A percentile compares a stretch with the other conserved stretches of the same genome.
Conservation (phyloP, 2,329 filamentous ascomycete genomes). For the Microthyrium microscopicum region DNA sequence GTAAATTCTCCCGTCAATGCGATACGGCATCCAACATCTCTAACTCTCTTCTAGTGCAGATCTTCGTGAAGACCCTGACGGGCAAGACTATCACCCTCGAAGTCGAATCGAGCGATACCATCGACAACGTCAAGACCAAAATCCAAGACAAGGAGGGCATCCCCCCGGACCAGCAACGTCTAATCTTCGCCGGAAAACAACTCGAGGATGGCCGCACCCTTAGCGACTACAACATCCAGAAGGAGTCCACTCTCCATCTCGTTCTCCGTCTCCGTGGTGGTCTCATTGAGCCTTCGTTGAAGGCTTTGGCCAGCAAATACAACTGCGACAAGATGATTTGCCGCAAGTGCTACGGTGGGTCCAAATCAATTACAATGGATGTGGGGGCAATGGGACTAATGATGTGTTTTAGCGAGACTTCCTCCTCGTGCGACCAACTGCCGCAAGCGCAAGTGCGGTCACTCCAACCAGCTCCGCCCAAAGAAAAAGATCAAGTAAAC, state of each 20-base stretch:
- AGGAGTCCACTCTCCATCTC: conserved; percentile 97
- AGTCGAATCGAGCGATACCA: conserved; percentile 97
- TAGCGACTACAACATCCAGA: conserved; percentile 98
- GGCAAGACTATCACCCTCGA: conserved; percentile 99
- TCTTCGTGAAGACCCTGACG: conserved; percentile 99
- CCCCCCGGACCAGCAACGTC: conserved; percentile 90
- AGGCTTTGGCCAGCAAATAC: conserved; percentile 97
- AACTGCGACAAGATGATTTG: conserved; percentile 99
- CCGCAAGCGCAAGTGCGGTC: conserved; percentile 98
- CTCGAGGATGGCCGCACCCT: conserved; percentile 95
- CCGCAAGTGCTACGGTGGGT: conserved; percentile 86
- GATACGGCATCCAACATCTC: too few species aligned
- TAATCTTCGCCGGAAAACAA: conserved; percentile 99
- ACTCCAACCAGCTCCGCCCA: conserved; percentile 99
- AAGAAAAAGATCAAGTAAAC: conserved; percentile 99
- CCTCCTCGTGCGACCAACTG: conserved; percentile 99
- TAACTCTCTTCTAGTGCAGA: too few species aligned
- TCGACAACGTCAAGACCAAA: conserved; percentile 99
- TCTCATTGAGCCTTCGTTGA: conserved; percentile 98
- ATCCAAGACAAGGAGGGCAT: conserved; percentile 99
- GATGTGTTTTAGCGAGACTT: conserved; percentile 48
- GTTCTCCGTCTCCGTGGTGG: conserved; percentile 98
- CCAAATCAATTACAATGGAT: background rate
- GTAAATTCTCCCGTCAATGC: too few species aligned
- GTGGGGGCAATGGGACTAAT: background rate